Base-by-base conservation (phyloP, 2,329 filamentous ascomycete genomes). In the Apiospora sp. region DNA sequence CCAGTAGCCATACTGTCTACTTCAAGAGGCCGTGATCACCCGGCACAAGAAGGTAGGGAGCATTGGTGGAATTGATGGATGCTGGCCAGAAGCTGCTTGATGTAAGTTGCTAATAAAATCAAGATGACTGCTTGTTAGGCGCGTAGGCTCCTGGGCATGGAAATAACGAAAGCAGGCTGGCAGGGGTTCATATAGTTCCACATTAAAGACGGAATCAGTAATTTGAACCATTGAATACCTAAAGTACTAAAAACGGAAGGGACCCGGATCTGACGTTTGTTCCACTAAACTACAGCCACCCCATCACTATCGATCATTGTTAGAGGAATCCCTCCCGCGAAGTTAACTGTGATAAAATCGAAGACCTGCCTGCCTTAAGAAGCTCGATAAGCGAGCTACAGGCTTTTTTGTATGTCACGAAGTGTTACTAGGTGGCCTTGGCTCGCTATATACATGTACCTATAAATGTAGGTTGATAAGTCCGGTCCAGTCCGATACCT, bases 41-140 rank as follows among this genome's bases (percentile, higher is more conserved):
- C 34, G 19, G 34, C 19, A 41, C 19, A 24, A 41, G 8, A 24
- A 64, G 3, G 19, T 14, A 41, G 58, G 8, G n/a, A 64, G 58
- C 58, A 64, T 64, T 41, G 34, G 58, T 64, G 58, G 10, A 16
- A 37, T 61, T 37, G 58, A 64, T 14, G 34, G 58, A 64, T 61
- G 54, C 7, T 61, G 54, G 30, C 30, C 30, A 10, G 30, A 61
- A 61, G 54, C 54, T 61, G 54, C 34, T 37, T 12, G 30, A 24
- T 64, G 19, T n/a, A n/a, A 61, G 54, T n/a, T 49, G 54, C 54
- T 61, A 27, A 27, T 13, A n/a, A 51, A 5, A n/a, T 22, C 6
- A 22, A 24, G 4, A 3, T n/a, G 24, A 27, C 27, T 34, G 54
- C 30, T 19, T 41, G 10, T 41, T 41, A 41, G 37, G 37, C 37